phyloP scores from a whole-genome alignment of 768 basidiomycete genomes.

The Mycena latifolia region DNA sequence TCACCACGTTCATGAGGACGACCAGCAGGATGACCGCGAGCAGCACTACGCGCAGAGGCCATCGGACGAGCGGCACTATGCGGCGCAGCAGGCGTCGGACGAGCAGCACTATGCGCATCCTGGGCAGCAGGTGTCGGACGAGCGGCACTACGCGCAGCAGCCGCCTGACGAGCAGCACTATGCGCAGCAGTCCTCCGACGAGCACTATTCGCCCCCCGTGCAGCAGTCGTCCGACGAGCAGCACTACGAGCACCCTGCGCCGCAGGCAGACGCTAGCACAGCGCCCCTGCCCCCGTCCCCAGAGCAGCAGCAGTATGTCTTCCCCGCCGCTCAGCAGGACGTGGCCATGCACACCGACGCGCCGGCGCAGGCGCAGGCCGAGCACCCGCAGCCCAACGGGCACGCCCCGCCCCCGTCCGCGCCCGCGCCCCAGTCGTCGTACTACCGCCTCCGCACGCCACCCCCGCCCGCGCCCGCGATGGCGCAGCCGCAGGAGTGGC shows the following conservation, averaged over 20 bases:
- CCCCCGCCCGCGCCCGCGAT: slow-evolving; percentile 5
- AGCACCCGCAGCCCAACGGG: not conserved
- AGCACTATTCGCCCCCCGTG: too few species aligned
- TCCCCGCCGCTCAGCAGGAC: too few species aligned
- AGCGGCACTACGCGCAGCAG: too few species aligned
- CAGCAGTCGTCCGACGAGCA: not conserved
- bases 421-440: not conserved
- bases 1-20: not conserved
- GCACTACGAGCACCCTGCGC: not conserved
- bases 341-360: too few species aligned
- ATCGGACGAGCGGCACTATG: too few species aligned
- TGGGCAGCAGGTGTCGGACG: not conserved
- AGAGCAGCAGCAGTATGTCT: too few species aligned
- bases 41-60: not conserved
- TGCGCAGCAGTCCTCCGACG: too few species aligned
- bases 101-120: not conserved
- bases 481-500: slow-evolving; percentile 2
- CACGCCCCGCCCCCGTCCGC: not conserved
- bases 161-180: too few species aligned
- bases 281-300: too few species aligned
- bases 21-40: not conserved
- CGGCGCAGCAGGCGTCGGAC: too few species aligned
- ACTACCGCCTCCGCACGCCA: slow-evolving; percentile 3
- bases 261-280: not conserved
- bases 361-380: not conserved